Evolutionary conservation across 78 protist genomes (phyloP).

Genomic region (Dictyostelium intermedium): DNA sequence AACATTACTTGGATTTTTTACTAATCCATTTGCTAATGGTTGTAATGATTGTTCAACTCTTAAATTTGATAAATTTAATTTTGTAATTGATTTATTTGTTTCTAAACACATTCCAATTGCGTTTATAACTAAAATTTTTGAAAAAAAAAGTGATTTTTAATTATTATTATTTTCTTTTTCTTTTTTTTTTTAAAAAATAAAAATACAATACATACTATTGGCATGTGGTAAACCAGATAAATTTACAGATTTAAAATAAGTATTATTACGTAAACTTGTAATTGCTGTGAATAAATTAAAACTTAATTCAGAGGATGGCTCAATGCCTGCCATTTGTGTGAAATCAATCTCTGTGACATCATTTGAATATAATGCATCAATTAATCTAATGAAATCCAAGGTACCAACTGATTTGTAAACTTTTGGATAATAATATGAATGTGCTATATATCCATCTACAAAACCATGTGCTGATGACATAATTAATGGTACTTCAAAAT

Average conservation of each 20-base stretch:
- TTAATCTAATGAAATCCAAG: conserved; percentile 50
- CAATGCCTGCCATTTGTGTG: conserved; percentile 61
- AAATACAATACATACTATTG: conserved; percentile 25
- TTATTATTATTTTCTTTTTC: neutral
- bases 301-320: conserved; percentile 56
- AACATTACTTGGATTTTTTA: conserved; percentile 19
- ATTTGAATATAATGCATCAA: conserved; percentile 30
- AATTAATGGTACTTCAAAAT: conserved; percentile 1
- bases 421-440: conserved; percentile 53
- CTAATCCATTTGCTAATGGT: conserved; percentile 58
- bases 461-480: conserved; percentile 70
- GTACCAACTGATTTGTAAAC: conserved; percentile 53
- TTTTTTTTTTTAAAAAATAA: neutral
- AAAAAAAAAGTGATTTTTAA: neutral
- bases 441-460: conserved; percentile 68
- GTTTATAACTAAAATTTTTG: neutral
- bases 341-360: conserved; percentile 39
- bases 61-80: conserved; percentile 42
- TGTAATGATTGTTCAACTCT: conserved; percentile 77
- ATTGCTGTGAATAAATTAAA: conserved; percentile 71
- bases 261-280: conserved; percentile 58
- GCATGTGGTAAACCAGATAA: conserved; percentile 73
- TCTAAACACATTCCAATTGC: conserved; percentile 76
- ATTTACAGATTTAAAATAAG: conserved; percentile 51
- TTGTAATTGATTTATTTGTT: conserved; percentile 47